Evolutionary conservation across 1,284 basidiomycete species (phyloP).

Genomic region (Leucoagaricus sp.): DNA sequence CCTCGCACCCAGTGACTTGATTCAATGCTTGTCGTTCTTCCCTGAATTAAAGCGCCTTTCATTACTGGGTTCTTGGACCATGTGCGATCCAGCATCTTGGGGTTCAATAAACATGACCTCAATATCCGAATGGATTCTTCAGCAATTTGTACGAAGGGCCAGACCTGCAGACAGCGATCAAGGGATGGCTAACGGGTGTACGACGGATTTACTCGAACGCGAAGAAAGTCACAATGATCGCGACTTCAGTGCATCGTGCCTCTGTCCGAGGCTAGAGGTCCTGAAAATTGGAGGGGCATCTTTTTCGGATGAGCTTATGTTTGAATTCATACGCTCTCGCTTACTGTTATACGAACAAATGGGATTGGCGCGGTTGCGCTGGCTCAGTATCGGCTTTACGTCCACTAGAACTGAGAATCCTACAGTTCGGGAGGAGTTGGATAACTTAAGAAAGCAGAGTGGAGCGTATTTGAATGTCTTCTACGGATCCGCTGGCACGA

Average conservation of each 20-base stretch:
- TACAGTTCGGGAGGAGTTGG: not conserved
- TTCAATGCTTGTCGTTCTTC: not conserved
- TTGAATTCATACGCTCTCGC: not conserved
- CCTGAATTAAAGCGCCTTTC: not conserved
- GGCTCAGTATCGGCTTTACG: not conserved
- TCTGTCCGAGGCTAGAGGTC: slow-evolving; percentile 1
- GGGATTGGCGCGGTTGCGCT: not conserved
- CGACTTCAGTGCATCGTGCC: not conserved
- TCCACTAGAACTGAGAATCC: not conserved
- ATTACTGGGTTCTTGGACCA: not conserved
- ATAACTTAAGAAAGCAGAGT: not conserved
- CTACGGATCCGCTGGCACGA: too few relatives aligned
- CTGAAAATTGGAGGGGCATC: not conserved
- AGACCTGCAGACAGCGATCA: not conserved
- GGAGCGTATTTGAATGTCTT: not conserved
- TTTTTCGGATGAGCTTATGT: not conserved
- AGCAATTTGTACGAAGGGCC: not conserved
- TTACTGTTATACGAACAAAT: not conserved
- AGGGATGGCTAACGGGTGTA: not conserved
- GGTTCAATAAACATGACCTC: not conserved
- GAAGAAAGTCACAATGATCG: not conserved
- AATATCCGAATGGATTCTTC: not conserved
- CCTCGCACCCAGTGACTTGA: not conserved
- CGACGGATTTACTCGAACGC: not conserved
- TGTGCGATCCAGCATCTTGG: not conserved